Base-by-base conservation (phyloP, 805 yeast genomes). In the Candida sanyiensis region DNA sequence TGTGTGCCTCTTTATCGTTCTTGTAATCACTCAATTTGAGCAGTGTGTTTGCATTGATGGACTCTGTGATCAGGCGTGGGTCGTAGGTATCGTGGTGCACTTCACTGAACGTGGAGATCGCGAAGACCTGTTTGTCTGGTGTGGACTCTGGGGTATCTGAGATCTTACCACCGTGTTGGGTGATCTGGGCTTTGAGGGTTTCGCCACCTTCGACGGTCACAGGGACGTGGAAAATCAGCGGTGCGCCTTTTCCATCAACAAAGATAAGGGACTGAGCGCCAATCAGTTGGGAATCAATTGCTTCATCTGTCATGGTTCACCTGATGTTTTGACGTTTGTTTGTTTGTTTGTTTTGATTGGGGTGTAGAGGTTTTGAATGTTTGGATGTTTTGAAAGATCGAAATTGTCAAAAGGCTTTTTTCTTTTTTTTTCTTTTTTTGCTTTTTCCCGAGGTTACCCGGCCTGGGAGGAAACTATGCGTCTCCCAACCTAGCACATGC, bases 31-130 rank as follows among this genome's bases (percentile, higher is more conserved):
- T 34, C 1, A 42, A 15, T 9, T 45, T 43, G 21, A 33, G 34
- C 7, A 48, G 23, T n/a, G 35, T 36, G 20, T 42, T 48, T 34
- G 41, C 40, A 10, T 38, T 40, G 9, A 48, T 38, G 3, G 50
- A 44, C 9, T 52, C 56, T 11, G 17, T 42, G 15, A 55, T 38
- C 16, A 52, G 48, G 28, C 45, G 45, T 7, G 59, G 54, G 32
- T 51, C 53, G 18, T 45, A 39, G 2, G 40, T 45, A 21, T 45
- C 43, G 13, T 48, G 40, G 15, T 45, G 38, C 7, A 43, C 45
- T 11, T 49, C 56, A 7, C 41, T 41, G 28, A 22, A 44, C 17
- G 43, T 44, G 8, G 58, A 51, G 23, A 55, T 33, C 23, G 39
- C 36, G 13, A 45, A 39, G 11, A 29, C 33, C 16, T n/a, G 33